Conservation (phyloP, 805 yeast species). For the Teunomyces panamensis region DNA sequence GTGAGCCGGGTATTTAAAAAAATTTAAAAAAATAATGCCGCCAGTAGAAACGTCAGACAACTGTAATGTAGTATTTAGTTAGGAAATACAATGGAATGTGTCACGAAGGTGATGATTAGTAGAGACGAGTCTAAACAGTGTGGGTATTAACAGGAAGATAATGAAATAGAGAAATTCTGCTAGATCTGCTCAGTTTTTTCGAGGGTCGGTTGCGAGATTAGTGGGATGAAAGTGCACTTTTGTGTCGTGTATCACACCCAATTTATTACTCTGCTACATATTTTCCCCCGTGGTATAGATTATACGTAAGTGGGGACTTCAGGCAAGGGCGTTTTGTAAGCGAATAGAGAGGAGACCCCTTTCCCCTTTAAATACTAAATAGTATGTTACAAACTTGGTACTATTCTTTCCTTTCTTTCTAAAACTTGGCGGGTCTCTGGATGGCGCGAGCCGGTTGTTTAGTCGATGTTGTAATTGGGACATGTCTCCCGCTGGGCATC, state of each 20-base stretch:
- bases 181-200: constrained; percentile 1
- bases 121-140: background rate
- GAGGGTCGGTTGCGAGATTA: constrained; percentile 3
- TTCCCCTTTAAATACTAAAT: background rate
- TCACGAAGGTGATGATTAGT: background rate
- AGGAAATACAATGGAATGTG: background rate
- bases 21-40: background rate
- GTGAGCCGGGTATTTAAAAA: background rate
- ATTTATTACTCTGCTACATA: background rate
- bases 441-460: background rate
- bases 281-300: background rate
- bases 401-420: background rate
- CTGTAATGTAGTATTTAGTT: background rate
- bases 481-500: background rate
- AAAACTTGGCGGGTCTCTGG: background rate
- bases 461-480: background rate
- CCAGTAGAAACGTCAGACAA: background rate
- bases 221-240: background rate
- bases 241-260: background rate
- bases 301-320: background rate
- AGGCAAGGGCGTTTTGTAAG: background rate
- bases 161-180: background rate
- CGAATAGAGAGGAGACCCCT: background rate
- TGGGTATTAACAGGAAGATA: background rate
- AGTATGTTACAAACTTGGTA: background rate